Evolutionary conservation across 2,329 filamentous ascomycete species (phyloP).

Genomic region (Fusarium sp.): DNA sequence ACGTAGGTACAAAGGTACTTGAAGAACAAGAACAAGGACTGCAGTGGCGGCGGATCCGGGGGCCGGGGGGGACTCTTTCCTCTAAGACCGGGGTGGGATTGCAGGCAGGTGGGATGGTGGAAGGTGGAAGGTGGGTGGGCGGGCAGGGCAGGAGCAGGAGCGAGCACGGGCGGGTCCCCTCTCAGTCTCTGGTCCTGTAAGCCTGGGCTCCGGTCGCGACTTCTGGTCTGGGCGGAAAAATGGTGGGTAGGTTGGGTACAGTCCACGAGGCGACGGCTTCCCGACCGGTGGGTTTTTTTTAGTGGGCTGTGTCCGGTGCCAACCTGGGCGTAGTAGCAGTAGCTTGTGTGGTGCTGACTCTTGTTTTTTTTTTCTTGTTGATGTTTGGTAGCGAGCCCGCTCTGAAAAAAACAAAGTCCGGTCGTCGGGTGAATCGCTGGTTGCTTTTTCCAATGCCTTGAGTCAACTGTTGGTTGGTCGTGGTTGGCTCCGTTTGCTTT

Average conservation of each 20-base stretch:
- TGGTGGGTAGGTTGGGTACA: slow-evolving; percentile 37
- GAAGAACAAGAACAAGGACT: neutral
- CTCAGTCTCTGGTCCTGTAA: neutral
- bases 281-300: slow-evolving; percentile 13
- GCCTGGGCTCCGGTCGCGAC: slow-evolving; percentile 31
- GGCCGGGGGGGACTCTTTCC: slow-evolving; percentile 25
- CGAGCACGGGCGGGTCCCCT: slow-evolving; percentile 24
- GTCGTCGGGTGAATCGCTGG: slow-evolving; percentile 18
- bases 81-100: slow-evolving; percentile 30
- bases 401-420: slow-evolving; percentile 28
- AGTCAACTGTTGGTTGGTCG: slow-evolving; percentile 14
- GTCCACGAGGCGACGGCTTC: slow-evolving; percentile 17
- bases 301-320: slow-evolving; percentile 29
- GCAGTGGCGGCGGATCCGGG: slow-evolving; percentile 41
- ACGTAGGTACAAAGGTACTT: slow-evolving; percentile 14
- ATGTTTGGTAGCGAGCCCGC: slow-evolving; percentile 15
- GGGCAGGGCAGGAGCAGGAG: slow-evolving; percentile 26
- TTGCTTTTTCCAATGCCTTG: slow-evolving; percentile 25
- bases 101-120: slow-evolving; percentile 4
- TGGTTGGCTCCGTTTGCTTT: slow-evolving; percentile 28
- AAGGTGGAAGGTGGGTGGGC: neutral
- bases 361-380: slow-evolving; percentile 38
- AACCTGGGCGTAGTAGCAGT: slow-evolving; percentile 14
- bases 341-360: slow-evolving; percentile 6
- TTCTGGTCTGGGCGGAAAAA: slow-evolving; percentile 37